phyloP scores from a whole-genome alignment of 2,329 filamentous ascomycete genomes.

The Apiospora koreana region DNA sequence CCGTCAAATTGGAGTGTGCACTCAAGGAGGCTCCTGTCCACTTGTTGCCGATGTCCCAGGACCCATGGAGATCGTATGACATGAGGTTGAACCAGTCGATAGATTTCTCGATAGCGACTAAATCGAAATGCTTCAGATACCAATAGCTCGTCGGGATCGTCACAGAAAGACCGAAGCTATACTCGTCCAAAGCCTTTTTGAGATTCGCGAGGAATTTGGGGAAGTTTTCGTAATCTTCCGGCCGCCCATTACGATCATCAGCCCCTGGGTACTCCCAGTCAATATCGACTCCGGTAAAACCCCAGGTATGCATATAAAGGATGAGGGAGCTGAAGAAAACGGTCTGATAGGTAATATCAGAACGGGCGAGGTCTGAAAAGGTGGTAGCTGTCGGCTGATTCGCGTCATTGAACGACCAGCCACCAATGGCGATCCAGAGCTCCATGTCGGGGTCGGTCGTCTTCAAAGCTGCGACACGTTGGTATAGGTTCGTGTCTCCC shows the following conservation, averaged over 20 bases:
- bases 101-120: not conserved
- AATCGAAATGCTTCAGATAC: slow-evolving; percentile 20
- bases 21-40: slow-evolving; percentile 27
- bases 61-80: slow-evolving; percentile 42
- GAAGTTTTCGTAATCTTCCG: not conserved
- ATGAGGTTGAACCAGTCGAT: slow-evolving; percentile 39
- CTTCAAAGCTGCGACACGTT: slow-evolving; percentile 4
- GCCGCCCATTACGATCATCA: too few relatives aligned
- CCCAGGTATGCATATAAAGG: slow-evolving; percentile 15
- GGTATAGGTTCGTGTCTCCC: too few relatives aligned
- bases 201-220: not conserved
- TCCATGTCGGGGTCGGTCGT: slow-evolving; percentile 16
- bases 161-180: slow-evolving; percentile 14
- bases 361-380: not conserved
- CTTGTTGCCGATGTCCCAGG: slow-evolving; percentile 35
- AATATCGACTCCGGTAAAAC: slow-evolving; percentile 18
- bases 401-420: not conserved
- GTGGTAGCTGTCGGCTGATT: not conserved
- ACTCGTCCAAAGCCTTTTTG: not conserved
- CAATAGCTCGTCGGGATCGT: slow-evolving; percentile 19
- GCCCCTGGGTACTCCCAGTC: slow-evolving; percentile 18
- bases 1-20: slow-evolving; percentile 49
- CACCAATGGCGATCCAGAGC: not conserved
- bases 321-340: not conserved
- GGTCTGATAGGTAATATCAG: not conserved